Evolutionary conservation across 306 rosid species (phyloP), one percentile per base, ranked within the genome.

Genomic region (Lablab purpureus): DNA sequence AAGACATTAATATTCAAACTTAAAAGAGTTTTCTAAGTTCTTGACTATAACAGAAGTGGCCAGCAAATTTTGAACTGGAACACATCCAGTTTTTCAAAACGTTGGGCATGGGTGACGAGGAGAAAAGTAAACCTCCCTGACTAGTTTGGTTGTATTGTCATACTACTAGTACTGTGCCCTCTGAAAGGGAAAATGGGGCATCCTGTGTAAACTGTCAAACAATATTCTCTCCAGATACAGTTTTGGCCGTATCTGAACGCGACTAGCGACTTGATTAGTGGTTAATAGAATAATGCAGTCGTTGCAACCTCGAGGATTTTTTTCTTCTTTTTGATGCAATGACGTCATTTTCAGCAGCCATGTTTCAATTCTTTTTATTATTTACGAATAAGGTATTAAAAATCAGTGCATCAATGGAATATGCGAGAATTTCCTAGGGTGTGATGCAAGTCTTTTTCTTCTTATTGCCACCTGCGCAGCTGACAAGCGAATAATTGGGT

Each of bases 181-280:
- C 62, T 30, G 70, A 50, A 67, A 68, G 77, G 40, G 68, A 59
- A 47, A 75, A 71, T 36, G 21, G 47, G 64, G 82, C 4, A 71
- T 71, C 82, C 6, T 18, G 27, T 54, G 6, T 21, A 58, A 76
- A 34, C 64, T 19, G 40, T 67, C 37, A 19, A 62, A 68, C 15
- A 2, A 74, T 79, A 80, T 49, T 71, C 73, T 40, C 22, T 80
- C 9, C 66, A 7, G 40, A 60, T 63, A 51, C 45, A 46, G 30
- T 55, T 80, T 80, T 76, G 80, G 85, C 65, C 64, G 54, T 77
- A 22, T 75, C n/a, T 40, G 86, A 56, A 70, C 27, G 54, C 22
- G 25, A 79, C 11, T 67, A 32, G 5, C 64, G 55, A 43, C 21
- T 77, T 72, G 37, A 71, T 67, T 77, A 23, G 62, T 52, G 50